These are phyloP conservation scores for Helotiales sp. DNA, from an alignment of 2,329 filamentous ascomycete genomes.

Conservation along the genomic window DNA sequence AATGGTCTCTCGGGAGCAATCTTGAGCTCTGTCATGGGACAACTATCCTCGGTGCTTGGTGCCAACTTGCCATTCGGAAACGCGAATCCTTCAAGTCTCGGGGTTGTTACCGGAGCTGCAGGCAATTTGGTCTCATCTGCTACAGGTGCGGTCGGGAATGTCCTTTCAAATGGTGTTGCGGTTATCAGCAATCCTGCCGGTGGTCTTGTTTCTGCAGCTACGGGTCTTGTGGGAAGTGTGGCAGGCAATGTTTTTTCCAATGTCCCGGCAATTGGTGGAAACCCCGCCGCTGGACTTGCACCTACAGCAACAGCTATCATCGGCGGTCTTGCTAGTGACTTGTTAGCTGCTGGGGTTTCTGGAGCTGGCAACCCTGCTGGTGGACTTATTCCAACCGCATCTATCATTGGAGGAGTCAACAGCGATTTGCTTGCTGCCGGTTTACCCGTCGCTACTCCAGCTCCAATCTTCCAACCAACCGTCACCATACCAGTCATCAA, in stretches of 20 bases:
- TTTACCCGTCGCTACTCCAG: not conserved
- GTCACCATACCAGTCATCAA: not conserved
- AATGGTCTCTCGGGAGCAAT: conserved; percentile 19
- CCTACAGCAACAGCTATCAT: not conserved
- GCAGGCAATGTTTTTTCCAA: conserved; percentile 3
- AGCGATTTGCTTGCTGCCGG: not conserved
- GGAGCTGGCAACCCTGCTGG: not conserved
- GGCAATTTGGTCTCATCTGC: not conserved
- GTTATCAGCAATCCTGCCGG: not conserved
- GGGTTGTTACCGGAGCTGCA: not conserved
- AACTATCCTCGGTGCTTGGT: conserved; percentile 19
- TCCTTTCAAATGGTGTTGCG: conserved; percentile 9
- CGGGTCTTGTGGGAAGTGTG: not conserved
- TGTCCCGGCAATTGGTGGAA: not conserved
- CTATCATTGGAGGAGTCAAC: not conserved
- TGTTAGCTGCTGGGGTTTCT: not conserved
- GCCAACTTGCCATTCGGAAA: conserved; percentile 8
- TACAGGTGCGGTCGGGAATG: not conserved
- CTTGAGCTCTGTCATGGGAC: conserved; percentile 18
- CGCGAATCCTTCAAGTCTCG: conserved; percentile 3
- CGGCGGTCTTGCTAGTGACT: not conserved
- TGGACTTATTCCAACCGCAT: not conserved
- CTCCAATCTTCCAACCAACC: not conserved
- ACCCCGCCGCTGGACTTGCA: not conserved
- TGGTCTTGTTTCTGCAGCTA: not conserved